phyloP scores from a whole-genome alignment of 2,329 filamentous ascomycete species.

The Nemania serpens region DNA sequence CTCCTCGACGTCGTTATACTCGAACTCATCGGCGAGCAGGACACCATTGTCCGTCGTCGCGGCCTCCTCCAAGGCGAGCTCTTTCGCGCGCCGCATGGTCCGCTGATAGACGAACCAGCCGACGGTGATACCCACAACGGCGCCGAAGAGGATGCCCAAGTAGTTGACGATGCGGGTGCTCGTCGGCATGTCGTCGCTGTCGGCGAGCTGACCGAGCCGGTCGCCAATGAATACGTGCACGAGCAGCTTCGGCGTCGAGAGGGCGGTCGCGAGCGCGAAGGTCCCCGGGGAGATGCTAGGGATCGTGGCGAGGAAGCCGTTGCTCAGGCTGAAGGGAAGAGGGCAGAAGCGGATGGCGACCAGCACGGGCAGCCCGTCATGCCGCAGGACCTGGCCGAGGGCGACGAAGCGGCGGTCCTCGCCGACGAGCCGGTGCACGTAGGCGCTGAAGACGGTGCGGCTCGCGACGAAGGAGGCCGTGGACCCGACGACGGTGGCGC shows the following conservation, averaged over 20 bases:
- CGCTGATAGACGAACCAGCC: conserved; percentile 84
- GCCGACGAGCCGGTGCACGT: conserved; percentile 80
- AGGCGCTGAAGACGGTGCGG: conserved; percentile 75
- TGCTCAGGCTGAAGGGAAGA: conserved; percentile 88
- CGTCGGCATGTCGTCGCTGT: conserved; percentile 80
- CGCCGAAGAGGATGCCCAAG: conserved; percentile 74
- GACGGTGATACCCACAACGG: conserved; percentile 72
- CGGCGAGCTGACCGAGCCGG: conserved; percentile 80
- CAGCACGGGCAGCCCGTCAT: conserved; percentile 86
- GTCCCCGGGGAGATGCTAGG: conserved; percentile 78
- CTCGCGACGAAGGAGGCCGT: conserved; percentile 80
- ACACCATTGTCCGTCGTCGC: conserved; percentile 7
- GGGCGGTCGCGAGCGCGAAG: conserved; percentile 81
- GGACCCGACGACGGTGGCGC: conserved; percentile 78
- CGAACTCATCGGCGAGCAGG: conserved; percentile 18
- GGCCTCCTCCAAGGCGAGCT: conserved; percentile 56
- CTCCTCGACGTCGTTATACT: conserved; percentile 54
- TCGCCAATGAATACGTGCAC: conserved; percentile 92
- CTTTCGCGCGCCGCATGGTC: conserved; percentile 66
- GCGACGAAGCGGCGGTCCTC: conserved; percentile 87
- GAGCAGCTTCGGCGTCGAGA: conserved; percentile 83
- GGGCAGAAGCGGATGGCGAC: conserved; percentile 93
- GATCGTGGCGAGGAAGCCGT: conserved; percentile 92
- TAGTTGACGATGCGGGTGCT: conserved; percentile 84
- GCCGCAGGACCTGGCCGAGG: conserved; percentile 82